Evolutionary conservation across 2,329 filamentous ascomycete species (phyloP).

Genomic region (Didymosphaeria variabile): DNA sequence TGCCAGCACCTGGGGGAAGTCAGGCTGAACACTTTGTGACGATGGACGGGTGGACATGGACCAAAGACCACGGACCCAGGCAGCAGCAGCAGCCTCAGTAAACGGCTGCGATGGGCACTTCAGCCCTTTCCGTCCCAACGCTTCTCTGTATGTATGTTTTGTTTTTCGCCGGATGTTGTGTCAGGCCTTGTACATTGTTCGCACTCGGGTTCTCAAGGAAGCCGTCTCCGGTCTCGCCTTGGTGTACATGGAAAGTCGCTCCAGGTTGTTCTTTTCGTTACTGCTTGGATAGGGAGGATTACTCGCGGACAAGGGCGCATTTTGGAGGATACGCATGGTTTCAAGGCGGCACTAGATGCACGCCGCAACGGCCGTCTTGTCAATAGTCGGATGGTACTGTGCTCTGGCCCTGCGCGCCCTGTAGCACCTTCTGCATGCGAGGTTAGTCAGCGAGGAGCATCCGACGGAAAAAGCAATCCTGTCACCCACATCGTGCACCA

Average conservation of each 20-base stretch:
- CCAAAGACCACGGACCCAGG: background rate
- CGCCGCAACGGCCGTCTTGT: constrained; percentile 1
- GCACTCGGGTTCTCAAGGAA: background rate
- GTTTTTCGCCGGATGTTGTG: constrained; percentile 5
- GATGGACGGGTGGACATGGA: constrained; percentile 5
- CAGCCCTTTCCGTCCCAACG: background rate
- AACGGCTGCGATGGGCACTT: background rate
- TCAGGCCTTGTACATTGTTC: background rate
- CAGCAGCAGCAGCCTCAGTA: constrained; percentile 12
- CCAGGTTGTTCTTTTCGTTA: background rate
- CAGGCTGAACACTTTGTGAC: constrained; percentile 9
- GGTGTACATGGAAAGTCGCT: background rate
- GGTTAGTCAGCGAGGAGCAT: constrained; percentile 2
- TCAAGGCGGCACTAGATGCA: background rate
- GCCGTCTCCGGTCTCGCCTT: background rate
- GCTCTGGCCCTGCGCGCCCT: background rate
- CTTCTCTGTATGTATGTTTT: constrained; percentile 15
- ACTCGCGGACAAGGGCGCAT: background rate
- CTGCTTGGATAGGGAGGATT: constrained; percentile 5
- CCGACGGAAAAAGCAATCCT: constrained; percentile 7
- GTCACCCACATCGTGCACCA: too few species aligned
- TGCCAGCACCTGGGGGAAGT: constrained; percentile 1
- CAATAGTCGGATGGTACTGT: background rate
- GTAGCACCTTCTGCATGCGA: constrained; percentile 11
- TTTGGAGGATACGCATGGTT: constrained; percentile 4